Conservation (phyloP, 2,329 filamentous ascomycete genomes). For the Cadophora gregata region DNA sequence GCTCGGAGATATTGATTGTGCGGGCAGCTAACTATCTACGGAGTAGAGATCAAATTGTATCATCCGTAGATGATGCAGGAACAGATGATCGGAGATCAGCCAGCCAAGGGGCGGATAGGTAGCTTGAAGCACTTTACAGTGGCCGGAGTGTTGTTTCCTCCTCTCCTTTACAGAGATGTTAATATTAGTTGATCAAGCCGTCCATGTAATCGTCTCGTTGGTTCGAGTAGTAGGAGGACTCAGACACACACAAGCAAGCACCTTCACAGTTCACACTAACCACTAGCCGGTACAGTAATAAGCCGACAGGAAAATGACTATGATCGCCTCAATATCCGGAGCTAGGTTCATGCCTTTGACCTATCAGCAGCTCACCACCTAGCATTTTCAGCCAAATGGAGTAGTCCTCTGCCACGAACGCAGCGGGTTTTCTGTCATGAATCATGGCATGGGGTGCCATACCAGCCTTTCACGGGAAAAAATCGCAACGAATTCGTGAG, state of each 20-base stretch:
- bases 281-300: background rate
- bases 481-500: background rate
- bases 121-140: too few relatives aligned
- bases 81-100: background rate
- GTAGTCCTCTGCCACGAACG: background rate
- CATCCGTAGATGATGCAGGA: conserved; percentile 9
- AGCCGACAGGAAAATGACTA: background rate
- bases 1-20: conserved; percentile 1
- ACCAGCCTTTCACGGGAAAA: background rate
- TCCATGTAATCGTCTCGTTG: background rate
- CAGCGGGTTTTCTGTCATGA: background rate
- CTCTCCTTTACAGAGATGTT: background rate
- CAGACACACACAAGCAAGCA: background rate
- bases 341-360: background rate
- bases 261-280: background rate
- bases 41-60: background rate
- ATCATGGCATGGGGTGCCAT: background rate
- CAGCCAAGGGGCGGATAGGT: background rate
- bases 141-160: background rate
- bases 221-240: background rate
- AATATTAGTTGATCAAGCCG: too few relatives aligned
- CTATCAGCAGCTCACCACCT: background rate
- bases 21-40: background rate
- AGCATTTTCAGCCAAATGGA: too few relatives aligned
- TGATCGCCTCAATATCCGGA: conserved; percentile 5